Evolutionary conservation across 805 yeast genomes (phyloP).

Genomic region (Hanseniaspora jakobsenii): DNA sequence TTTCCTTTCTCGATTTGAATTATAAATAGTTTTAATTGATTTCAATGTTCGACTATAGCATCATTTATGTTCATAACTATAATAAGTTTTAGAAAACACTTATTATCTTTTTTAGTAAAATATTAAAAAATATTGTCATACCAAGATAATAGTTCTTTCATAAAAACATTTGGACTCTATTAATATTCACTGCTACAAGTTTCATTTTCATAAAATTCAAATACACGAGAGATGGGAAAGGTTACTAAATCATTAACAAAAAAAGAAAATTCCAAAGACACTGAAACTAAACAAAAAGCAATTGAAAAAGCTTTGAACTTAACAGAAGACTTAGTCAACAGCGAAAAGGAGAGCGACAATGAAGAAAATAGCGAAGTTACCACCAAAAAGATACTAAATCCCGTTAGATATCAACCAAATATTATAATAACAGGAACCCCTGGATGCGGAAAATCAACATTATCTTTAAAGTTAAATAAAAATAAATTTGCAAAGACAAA

Average conservation of each 20-base stretch:
- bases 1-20: too few relatives aligned
- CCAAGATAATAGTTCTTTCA: too few relatives aligned
- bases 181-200: neutral
- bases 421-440: conserved; percentile 93
- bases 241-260: neutral
- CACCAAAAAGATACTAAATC: too few relatives aligned
- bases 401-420: conserved; percentile 47
- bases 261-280: neutral
- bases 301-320: neutral
- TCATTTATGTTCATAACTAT: too few relatives aligned
- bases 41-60: too few relatives aligned
- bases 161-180: too few relatives aligned
- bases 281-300: neutral
- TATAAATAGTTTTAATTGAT: too few relatives aligned
- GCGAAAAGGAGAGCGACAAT: neutral
- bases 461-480: conserved; percentile 25
- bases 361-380: neutral
- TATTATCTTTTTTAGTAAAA: too few relatives aligned
- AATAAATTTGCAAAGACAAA: conserved; percentile 54
- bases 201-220: too few relatives aligned
- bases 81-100: too few relatives aligned
- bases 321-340: neutral
- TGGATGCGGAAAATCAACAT: conserved; percentile 34
- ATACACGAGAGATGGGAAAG: neutral
- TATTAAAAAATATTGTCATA: too few relatives aligned